Base-by-base conservation (phyloP, 306 rosid genomes). In the Fagus crenata region DNA sequence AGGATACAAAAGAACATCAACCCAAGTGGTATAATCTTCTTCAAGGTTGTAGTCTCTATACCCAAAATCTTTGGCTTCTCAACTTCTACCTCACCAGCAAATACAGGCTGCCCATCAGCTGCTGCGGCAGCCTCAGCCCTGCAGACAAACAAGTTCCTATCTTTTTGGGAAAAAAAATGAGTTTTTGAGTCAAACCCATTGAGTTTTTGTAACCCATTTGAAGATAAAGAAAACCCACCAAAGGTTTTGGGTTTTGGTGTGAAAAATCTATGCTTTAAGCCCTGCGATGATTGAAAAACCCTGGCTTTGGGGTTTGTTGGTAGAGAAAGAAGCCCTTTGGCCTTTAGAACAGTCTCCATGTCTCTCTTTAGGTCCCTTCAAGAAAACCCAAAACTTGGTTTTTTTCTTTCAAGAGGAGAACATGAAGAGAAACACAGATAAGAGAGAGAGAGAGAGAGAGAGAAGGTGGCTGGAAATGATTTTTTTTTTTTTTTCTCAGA, bases 1-100 rank as follows among this genome's bases (percentile, higher is more conserved):
- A 94, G 89, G 77, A 94, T 94, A 65, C 98, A 93, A 58, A 93
- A 93, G 86, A 93, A 93, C 98, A 93, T 93, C 81, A 90, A 33
- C 85, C 98, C 98, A 55, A 93, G 81, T 3, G 97, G 98, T 42
- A 93, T 2, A 86, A 93, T 93, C 81, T 93, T 93, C 80, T 93
- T 92, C 7, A 93, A 42, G 0, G 94, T 92, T 11, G 82, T 63
- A 58, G 87, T 13, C 68, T 86, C 97, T 58, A 93, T 46, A 1
- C 98, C 97, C 80, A 93, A 17, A 36, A 93, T 6, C 35, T 89
- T 93, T 12, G 92, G 89, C 46, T 79, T 73, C 76, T 89, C 93
- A 15, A 42, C 37, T 56, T 88, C 89, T 53, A 31, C 4, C 39
- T 77, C 92, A 1, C 74, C 88, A 49, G 71, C 78, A 0, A 76